These are phyloP conservation scores for Kodamaea lidongshanica DNA, from an alignment of 805 yeast species.

Conservation along the genomic window DNA sequence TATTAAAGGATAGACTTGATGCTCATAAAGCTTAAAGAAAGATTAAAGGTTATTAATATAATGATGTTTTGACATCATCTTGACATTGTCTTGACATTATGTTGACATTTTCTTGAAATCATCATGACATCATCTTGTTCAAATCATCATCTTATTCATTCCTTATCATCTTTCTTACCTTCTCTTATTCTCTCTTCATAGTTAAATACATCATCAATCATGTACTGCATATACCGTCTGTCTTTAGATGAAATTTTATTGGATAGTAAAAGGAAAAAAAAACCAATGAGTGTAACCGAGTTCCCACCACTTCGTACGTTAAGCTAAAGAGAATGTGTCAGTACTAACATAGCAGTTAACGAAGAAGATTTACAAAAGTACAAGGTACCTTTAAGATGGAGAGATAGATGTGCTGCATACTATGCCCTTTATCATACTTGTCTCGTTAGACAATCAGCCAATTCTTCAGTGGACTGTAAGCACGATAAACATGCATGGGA, in stretches of 20 bases:
- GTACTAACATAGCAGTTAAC: constrained; percentile 44
- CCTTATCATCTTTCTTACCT: neutral
- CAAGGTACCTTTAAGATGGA: constrained; percentile 69
- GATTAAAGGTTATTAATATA: neutral
- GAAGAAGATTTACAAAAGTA: constrained; percentile 79
- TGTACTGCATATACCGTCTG: too few relatives aligned
- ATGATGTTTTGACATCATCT: neutral
- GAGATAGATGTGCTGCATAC: constrained; percentile 75
- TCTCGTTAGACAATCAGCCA: constrained; percentile 39
- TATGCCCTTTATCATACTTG: constrained; percentile 41
- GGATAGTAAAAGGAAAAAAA: constrained; percentile 8
- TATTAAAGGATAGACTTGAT: constrained; percentile 37
- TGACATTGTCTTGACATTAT: neutral
- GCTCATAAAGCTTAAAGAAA: constrained; percentile 4
- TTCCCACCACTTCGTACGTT: constrained; percentile 40
- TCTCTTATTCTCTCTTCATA: neutral
- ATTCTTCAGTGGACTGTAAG: constrained; percentile 49
- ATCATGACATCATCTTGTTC: too few relatives aligned
- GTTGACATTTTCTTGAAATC: constrained; percentile 2
- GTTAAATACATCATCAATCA: neutral
- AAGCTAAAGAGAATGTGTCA: neutral
- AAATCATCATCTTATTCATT: too few relatives aligned
- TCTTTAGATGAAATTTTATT: constrained; percentile 12
- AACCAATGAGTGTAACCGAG: constrained; percentile 26
- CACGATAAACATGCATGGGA: constrained; percentile 81